Conservation (phyloP, 1,284 basidiomycete species). For the Heterobasidion occidentale region DNA sequence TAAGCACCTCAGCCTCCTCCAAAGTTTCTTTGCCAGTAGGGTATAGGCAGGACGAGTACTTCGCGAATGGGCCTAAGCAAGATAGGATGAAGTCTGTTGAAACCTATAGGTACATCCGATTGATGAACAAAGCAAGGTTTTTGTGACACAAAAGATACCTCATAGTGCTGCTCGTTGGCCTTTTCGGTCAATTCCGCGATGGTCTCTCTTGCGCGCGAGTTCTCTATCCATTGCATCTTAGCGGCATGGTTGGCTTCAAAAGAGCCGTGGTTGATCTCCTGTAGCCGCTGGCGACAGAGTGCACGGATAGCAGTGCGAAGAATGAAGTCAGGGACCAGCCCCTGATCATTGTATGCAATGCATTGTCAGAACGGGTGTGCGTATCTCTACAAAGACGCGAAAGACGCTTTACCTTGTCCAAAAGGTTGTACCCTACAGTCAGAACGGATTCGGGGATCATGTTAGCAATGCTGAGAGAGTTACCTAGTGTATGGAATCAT, state of each 20-base stretch:
- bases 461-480: not conserved
- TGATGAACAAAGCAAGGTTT: not conserved
- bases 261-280: constrained; percentile 54
- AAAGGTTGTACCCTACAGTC: constrained; percentile 17
- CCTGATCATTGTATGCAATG: constrained; percentile 22
- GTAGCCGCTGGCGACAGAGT: constrained; percentile 52
- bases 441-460: constrained; percentile 6
- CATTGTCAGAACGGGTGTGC: not conserved
- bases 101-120: constrained; percentile 30
- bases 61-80: constrained; percentile 55
- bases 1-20: constrained; percentile 61
- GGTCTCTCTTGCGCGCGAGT: constrained; percentile 36
- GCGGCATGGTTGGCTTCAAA: constrained; percentile 57
- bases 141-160: constrained; percentile 30
- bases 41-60: constrained; percentile 71
- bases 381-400: not conserved
- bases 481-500: not conserved
- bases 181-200: constrained; percentile 67
- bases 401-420: constrained; percentile 17
- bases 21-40: constrained; percentile 59
- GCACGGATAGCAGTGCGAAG: constrained; percentile 53
- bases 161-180: constrained; percentile 78
- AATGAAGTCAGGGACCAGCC: constrained; percentile 55
- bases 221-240: constrained; percentile 60
- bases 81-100: constrained; percentile 62